These are phyloP conservation scores for Ustilago tritici DNA, from an alignment of 1,284 basidiomycete species.

Conservation along the genomic window DNA sequence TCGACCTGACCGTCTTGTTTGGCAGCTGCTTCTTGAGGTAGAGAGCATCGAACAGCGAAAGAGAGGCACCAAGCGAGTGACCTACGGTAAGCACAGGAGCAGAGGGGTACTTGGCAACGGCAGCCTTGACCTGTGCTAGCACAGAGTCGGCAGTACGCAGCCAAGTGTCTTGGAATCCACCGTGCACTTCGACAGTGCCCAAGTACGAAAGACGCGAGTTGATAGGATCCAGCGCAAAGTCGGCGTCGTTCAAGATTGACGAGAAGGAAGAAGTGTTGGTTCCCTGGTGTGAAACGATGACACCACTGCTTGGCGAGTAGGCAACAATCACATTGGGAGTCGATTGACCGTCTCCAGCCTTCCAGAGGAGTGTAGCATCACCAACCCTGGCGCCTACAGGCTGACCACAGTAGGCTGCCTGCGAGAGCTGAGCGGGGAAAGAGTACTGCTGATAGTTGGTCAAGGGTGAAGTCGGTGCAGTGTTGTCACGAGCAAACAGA, in stretches of 20 bases:
- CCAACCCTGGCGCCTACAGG: slow-evolving; percentile 42
- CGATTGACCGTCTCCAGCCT: slow-evolving; percentile 49
- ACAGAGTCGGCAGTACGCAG: slow-evolving; percentile 46
- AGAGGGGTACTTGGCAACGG: slow-evolving; percentile 39
- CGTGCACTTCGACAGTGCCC: slow-evolving; percentile 43
- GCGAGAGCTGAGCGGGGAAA: slow-evolving; percentile 51
- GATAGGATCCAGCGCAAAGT: slow-evolving; percentile 32
- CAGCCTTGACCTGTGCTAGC: slow-evolving; percentile 48
- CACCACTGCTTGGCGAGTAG: slow-evolving; percentile 49
- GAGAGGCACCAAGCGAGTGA: slow-evolving; percentile 63
- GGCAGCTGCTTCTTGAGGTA: slow-evolving; percentile 50
- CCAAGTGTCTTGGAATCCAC: slow-evolving; percentile 64
- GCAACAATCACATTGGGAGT: slow-evolving; percentile 52
- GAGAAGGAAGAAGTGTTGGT: slow-evolving; percentile 53
- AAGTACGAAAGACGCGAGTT: slow-evolving; percentile 48
- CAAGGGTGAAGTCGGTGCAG: slow-evolving; percentile 28
- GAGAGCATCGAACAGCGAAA: slow-evolving; percentile 53
- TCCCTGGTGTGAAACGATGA: slow-evolving; percentile 59
- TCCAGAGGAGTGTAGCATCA: slow-evolving; percentile 54
- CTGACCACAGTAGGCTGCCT: slow-evolving; percentile 49
- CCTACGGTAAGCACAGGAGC: slow-evolving; percentile 50
- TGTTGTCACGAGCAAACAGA: slow-evolving; percentile 24
- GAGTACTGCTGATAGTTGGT: slow-evolving; percentile 42
- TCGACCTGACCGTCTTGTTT: slow-evolving; percentile 31
- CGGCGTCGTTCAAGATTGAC: slow-evolving; percentile 52